Conservation (phyloP, 768 basidiomycete species). For the Pleurotus djamor region DNA sequence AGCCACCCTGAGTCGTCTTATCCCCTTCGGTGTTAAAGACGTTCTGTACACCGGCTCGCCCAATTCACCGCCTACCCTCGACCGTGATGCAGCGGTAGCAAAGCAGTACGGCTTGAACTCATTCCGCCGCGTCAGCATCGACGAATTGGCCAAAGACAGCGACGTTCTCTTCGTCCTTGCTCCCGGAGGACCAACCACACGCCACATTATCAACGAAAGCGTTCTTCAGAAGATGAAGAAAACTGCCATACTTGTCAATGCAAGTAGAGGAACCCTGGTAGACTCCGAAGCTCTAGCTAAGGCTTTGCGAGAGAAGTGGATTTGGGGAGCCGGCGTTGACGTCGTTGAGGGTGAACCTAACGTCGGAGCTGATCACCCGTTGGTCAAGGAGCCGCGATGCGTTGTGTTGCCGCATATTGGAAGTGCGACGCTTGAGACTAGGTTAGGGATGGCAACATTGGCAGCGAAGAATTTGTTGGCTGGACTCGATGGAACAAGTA, state of each 20-base stretch:
- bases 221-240: slow-evolving; percentile 87
- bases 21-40: slow-evolving; percentile 78
- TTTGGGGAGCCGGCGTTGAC: slow-evolving; percentile 92
- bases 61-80: slow-evolving; percentile 33
- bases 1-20: slow-evolving; percentile 73
- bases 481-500: slow-evolving; percentile 44
- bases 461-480: slow-evolving; percentile 70
- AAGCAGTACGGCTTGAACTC: slow-evolving; percentile 28
- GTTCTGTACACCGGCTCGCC: slow-evolving; percentile 63
- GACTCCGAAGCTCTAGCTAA: slow-evolving; percentile 87
- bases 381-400: slow-evolving; percentile 81
- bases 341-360: slow-evolving; percentile 93
- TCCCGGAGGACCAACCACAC: slow-evolving; percentile 69
- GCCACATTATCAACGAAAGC: slow-evolving; percentile 65
- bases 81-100: slow-evolving; percentile 32
- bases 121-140: slow-evolving; percentile 60
- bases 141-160: slow-evolving; percentile 70
- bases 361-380: slow-evolving; percentile 68
- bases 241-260: slow-evolving; percentile 81
- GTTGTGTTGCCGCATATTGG: slow-evolving; percentile 89
- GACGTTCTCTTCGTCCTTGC: slow-evolving; percentile 87
- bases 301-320: slow-evolving; percentile 74
- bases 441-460: slow-evolving; percentile 77
- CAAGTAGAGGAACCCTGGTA: slow-evolving; percentile 81
- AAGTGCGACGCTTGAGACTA: slow-evolving; percentile 84